Evolutionary conservation across 192 early-diverging fungal species (phyloP).

Genomic region (Martensiomyces pterosporus): DNA sequence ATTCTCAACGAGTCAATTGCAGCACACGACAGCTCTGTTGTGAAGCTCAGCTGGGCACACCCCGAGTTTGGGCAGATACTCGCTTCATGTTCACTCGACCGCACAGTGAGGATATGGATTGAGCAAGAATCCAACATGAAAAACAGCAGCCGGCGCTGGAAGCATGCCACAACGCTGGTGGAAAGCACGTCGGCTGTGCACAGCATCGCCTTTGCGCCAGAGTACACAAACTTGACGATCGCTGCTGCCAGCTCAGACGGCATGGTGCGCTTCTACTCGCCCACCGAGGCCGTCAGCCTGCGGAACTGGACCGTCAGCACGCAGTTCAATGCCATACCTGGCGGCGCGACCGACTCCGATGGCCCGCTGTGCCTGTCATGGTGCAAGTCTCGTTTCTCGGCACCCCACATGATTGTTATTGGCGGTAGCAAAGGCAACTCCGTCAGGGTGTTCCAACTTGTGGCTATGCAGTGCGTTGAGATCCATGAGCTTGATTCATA

Average conservation of each 20-base stretch:
- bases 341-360: conserved; percentile 66
- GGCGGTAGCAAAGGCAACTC: conserved; percentile 78
- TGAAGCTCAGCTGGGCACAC: conserved; percentile 90
- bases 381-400: conserved; percentile 76
- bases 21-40: conserved; percentile 77
- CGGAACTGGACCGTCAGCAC: conserved; percentile 73
- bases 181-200: conserved; percentile 74
- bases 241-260: conserved; percentile 81
- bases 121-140: conserved; percentile 65
- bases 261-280: conserved; percentile 81
- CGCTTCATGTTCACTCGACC: conserved; percentile 89
- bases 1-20: conserved; percentile 67
- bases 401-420: conserved; percentile 74
- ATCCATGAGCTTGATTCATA: conserved; percentile 50
- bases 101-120: conserved; percentile 88
- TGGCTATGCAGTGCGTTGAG: conserved; percentile 39
- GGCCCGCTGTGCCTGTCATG: conserved; percentile 81
- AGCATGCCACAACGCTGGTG: conserved; percentile 53
- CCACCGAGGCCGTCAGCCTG: conserved; percentile 71
- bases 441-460: conserved; percentile 57
- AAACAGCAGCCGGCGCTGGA: conserved; percentile 69
- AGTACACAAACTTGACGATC: conserved; percentile 72
- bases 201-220: conserved; percentile 88
- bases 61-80: conserved; percentile 94
- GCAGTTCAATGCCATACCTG: conserved; percentile 54